Evolutionary conservation across 2,329 filamentous ascomycete genomes (phyloP).

Genomic region (Aspergillus versicolor): DNA sequence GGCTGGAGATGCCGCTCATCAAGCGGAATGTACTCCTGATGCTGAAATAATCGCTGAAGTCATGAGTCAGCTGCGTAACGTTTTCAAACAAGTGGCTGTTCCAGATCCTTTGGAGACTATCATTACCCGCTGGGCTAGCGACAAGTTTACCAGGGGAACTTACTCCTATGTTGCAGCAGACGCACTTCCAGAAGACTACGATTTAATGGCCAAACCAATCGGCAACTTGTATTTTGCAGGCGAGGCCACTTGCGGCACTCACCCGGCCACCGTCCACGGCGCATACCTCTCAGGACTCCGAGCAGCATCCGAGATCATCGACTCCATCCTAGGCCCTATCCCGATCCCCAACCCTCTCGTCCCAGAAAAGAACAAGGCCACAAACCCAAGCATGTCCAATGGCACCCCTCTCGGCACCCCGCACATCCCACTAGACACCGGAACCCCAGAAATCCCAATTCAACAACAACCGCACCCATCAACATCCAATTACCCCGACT

Average conservation of each 20-base stretch:
- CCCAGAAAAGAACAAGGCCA: constrained; percentile 54
- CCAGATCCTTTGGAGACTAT: constrained; percentile 81
- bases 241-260: constrained; percentile 92
- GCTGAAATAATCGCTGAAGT: constrained; percentile 77
- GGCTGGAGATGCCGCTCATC: constrained; percentile 90
- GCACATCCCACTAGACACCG: constrained; percentile 4
- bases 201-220: constrained; percentile 79
- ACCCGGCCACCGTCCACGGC: constrained; percentile 95
- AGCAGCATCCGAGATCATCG: constrained; percentile 81
- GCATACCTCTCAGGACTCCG: constrained; percentile 92
- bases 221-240: constrained; percentile 93
- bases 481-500: neutral
- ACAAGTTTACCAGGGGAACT: constrained; percentile 87
- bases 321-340: constrained; percentile 78
- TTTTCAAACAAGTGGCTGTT: constrained; percentile 66
- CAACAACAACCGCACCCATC: constrained; percentile 7
- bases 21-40: constrained; percentile 76
- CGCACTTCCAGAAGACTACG: constrained; percentile 84
- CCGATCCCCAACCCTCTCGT: constrained; percentile 74
- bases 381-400: constrained; percentile 15
- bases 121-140: constrained; percentile 87
- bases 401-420: constrained; percentile 16
- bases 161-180: constrained; percentile 90
- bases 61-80: constrained; percentile 70
- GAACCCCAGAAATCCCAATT: neutral